Evolutionary conservation across 805 yeast species (phyloP).

Genomic region (Kodamaea laetipori): DNA sequence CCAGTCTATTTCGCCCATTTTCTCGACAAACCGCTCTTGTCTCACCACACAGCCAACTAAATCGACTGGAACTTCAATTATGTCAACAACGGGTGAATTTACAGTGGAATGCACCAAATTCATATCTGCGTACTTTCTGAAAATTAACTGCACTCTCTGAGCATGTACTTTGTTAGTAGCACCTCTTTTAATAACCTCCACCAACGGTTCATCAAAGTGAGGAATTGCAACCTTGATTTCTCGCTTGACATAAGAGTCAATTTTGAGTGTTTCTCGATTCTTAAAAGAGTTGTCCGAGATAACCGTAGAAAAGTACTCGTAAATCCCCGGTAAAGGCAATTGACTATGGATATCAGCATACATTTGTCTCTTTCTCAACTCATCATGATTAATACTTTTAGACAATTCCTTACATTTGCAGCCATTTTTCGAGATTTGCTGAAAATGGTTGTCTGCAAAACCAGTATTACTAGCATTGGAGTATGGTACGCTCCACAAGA

Average conservation of each 20-base stretch:
- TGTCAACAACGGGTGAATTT: not conserved
- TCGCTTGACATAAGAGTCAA: slow-evolving; percentile 12
- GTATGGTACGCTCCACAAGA: slow-evolving; percentile 14
- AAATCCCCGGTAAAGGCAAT: slow-evolving; percentile 12
- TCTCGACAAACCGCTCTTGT: slow-evolving; percentile 24
- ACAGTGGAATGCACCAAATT: slow-evolving; percentile 17
- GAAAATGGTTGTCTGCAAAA: slow-evolving; percentile 18
- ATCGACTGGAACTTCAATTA: slow-evolving; percentile 20
- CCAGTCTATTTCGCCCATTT: slow-evolving; percentile 24
- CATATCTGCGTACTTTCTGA: slow-evolving; percentile 16
- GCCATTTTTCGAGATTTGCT: not conserved
- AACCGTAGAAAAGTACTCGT: slow-evolving; percentile 15
- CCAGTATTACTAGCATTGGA: slow-evolving; percentile 16
- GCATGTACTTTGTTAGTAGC: slow-evolving; percentile 7
- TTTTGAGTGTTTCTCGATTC: slow-evolving; percentile 4
- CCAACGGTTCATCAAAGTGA: slow-evolving; percentile 1
- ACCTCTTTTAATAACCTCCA: not conserved
- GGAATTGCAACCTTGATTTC: not conserved
- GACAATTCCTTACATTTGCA: slow-evolving; percentile 1
- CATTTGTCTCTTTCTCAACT: slow-evolving; percentile 23
- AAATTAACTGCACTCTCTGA: slow-evolving; percentile 7
- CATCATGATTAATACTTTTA: slow-evolving; percentile 21
- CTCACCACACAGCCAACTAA: slow-evolving; percentile 27
- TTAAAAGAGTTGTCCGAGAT: slow-evolving; percentile 7
- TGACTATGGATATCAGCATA: slow-evolving; percentile 15